Percentiles rank a stretch among this genome's conserved stretches.
Conservation (phyloP, 176 grass and related monocot species). For the Poa pratensis region DNA sequence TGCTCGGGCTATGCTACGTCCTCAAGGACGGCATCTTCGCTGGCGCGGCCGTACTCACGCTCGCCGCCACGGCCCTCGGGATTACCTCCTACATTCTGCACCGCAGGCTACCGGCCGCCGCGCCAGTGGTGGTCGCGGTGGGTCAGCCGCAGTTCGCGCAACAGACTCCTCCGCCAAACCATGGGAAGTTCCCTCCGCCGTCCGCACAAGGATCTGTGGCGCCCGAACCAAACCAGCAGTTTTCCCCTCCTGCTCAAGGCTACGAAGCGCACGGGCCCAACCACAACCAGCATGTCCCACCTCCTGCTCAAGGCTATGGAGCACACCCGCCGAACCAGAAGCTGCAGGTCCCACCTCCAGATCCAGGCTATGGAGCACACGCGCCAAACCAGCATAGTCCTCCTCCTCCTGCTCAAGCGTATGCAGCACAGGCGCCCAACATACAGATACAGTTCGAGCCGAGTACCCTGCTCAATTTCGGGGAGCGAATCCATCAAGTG, state of each 20-base stretch:
- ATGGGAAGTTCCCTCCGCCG: not conserved
- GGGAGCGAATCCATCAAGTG: no score
- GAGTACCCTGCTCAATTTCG: no score
- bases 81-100: slow-evolving; percentile 27
- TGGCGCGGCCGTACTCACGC: slow-evolving; percentile 23
- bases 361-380: no score
- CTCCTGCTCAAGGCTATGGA: no score
- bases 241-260: not conserved
- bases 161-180: not conserved
- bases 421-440: no score
- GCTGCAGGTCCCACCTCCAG: no score
- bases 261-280: not conserved
- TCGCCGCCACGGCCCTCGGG: slow-evolving; percentile 34
- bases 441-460: no score
- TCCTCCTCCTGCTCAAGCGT: no score
- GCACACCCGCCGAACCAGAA: no score
- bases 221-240: not conserved
- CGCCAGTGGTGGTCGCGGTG: no score
- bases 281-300: no score
- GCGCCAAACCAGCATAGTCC: no score
- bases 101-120: not conserved
- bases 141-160: not conserved
- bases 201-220: not conserved
- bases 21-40: slow-evolving; percentile 30
- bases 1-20: not conserved